These are phyloP conservation scores for Raphanus hybrid DNA, from an alignment of 441 rosid genomes.

Conservation along the genomic window DNA sequence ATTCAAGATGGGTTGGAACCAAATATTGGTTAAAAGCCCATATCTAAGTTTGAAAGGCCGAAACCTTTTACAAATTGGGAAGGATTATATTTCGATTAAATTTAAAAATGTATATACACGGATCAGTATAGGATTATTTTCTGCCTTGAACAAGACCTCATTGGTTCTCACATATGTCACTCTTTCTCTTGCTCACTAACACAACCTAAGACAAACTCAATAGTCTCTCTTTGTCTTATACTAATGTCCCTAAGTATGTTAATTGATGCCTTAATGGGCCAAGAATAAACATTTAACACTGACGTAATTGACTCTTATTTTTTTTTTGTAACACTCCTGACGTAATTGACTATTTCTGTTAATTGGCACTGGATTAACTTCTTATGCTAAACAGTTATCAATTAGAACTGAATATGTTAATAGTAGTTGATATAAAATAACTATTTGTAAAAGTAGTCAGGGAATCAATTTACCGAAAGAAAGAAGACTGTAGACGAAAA, in stretches of 20 bases:
- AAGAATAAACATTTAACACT: neutral
- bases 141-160: neutral
- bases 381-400: neutral
- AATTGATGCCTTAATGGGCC: neutral
- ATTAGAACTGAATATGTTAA: neutral
- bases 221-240: neutral
- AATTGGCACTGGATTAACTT: neutral
- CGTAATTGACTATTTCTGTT: neutral
- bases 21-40: neutral
- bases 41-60: neutral
- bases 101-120: neutral
- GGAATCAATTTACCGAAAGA: neutral
- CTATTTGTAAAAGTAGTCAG: slow-evolving; percentile 2
- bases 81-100: neutral
- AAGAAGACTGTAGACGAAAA: neutral
- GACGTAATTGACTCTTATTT: too few relatives aligned
- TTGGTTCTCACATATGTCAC: neutral
- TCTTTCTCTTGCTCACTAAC: neutral
- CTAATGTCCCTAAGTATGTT: neutral
- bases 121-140: neutral
- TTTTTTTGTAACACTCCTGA: too few relatives aligned
- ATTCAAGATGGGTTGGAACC: neutral
- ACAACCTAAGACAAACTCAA: neutral
- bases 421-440: neutral
- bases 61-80: neutral